Percentiles rank a stretch among this genome's conserved stretches.
Evolutionary conservation across 2,329 filamentous ascomycete genomes (phyloP).

Genomic region (Penicillium digitatum): DNA sequence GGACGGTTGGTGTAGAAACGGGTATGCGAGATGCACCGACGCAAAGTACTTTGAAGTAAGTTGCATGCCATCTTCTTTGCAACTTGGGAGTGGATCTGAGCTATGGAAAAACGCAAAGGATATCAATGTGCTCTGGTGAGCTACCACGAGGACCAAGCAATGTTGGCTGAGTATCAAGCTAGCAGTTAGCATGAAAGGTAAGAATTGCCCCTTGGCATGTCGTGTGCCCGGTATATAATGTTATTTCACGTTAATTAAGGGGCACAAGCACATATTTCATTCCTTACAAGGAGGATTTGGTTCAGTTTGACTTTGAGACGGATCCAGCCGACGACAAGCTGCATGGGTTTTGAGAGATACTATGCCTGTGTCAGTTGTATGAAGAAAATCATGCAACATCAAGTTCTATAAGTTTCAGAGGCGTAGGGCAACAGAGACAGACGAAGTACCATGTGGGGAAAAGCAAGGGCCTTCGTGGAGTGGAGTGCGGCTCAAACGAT

Average conservation of each 20-base stretch:
- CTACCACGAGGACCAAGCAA: conserved; percentile 47
- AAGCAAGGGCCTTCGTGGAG: background rate
- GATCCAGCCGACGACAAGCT: conserved; percentile 34
- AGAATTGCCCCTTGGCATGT: background rate
- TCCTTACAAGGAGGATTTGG: conserved; percentile 53
- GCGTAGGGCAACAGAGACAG: too few relatives aligned
- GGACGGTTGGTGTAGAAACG: conserved; percentile 47
- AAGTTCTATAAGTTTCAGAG: background rate
- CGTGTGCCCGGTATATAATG: too few relatives aligned
- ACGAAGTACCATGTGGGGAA: background rate
- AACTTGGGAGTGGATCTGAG: conserved; percentile 28
- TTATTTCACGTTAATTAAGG: conserved; percentile 27
- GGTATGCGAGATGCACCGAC: conserved; percentile 48
- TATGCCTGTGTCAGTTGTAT: background rate
- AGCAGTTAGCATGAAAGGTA: conserved; percentile 52
- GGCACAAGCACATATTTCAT: conserved; percentile 52
- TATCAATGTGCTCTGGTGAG: conserved; percentile 52
- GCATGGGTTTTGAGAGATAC: conserved; percentile 12
- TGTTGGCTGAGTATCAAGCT: conserved; percentile 51
- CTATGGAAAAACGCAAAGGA: conserved; percentile 44
- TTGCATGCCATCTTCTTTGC: conserved; percentile 39
- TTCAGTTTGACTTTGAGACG: conserved; percentile 53
- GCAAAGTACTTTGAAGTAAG: conserved; percentile 50
- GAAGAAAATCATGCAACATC: background rate
- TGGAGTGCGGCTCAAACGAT: background rate